Evolutionary conservation across 805 yeast species (phyloP), one percentile per base, ranked within the genome.

Genomic region (Candida methanosorbosa): DNA sequence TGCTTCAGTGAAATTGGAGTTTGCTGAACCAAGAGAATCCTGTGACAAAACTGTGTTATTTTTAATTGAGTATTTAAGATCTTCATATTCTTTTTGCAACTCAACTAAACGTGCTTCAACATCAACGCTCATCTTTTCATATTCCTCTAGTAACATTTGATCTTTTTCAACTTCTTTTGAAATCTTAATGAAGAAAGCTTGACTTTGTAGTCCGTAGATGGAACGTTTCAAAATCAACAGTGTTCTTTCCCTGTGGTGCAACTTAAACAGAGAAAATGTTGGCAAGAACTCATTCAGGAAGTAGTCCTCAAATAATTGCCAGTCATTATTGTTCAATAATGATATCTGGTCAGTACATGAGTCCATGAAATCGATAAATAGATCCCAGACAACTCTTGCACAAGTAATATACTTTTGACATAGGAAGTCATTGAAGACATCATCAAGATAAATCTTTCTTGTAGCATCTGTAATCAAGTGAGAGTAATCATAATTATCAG

Each of bases 151-250:
- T 13, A 32, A 19, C 9, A 9, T 9, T 9, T 15, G 13, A 27
- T 32, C 30, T 5, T 12, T 26, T 13, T 32, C 35, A 14, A 26
- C 20, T 21, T 25, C 6, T 9, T 15, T 18, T 6, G 35, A 32
- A 19, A 32, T 22, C 6, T 25, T 24, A 19, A 32, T 19, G 16
- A 18, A 32, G 13, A 32, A 32, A 4, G 21, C 35, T 16, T 32
- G 35, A 16, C 35, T 32, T 32, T 32, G 35, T 26, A 32, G 13
- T 6, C 26, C 19, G n/a, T 32, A 26, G 14, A 32, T 32, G 3
- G 30, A 32, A 4, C 30, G 13, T 21, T 32, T 32, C 4, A 26
- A 5, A 11, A 32, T 3, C 11, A 32, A 21, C 19, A 25, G 15
- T 5, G 19, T 19, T 25, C 35, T 25, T 21, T 32, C 17, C 4